phyloP scores from a whole-genome alignment of 2,329 filamentous ascomycete genomes.

The Aspergillus pseudoterreus region DNA sequence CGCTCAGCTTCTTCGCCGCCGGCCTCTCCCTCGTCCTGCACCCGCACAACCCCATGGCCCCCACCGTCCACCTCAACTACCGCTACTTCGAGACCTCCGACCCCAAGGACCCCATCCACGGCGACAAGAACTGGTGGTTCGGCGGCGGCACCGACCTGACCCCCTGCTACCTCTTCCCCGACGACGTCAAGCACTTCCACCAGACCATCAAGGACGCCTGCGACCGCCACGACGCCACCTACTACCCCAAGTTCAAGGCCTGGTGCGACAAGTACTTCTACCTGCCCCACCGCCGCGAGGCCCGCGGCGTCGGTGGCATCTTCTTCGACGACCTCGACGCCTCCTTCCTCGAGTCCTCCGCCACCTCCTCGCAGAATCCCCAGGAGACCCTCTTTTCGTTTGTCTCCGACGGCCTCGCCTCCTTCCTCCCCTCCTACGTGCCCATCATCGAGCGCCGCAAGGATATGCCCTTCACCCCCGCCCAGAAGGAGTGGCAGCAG shows the following conservation, averaged over 20 bases:
- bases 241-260: constrained; percentile 92
- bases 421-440: constrained; percentile 86
- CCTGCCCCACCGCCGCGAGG: constrained; percentile 85
- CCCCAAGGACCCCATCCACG: constrained; percentile 67
- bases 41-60: constrained; percentile 92
- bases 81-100: constrained; percentile 98
- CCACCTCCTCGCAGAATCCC: constrained; percentile 64
- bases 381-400: constrained; percentile 89
- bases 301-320: constrained; percentile 86
- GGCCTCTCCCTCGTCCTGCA: constrained; percentile 94
- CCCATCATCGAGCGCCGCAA: constrained; percentile 86
- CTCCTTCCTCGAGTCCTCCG: constrained; percentile 35
- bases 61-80: constrained; percentile 96
- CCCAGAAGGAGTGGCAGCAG: constrained; percentile 96
- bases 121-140: constrained; percentile 87
- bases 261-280: constrained; percentile 99
- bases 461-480: constrained; percentile 81
- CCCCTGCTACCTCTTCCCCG: constrained; percentile 89
- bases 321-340: constrained; percentile 97
- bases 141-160: constrained; percentile 93
- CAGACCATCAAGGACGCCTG: constrained; percentile 86
- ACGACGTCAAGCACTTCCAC: constrained; percentile 97
- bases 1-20: constrained; percentile 92
- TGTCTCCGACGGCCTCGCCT: constrained; percentile 75
- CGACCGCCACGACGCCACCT: constrained; percentile 85